These are phyloP conservation scores for Sequoiadendron giganteum DNA, from an alignment of 75 land plant genomes.

Conservation along the genomic window DNA sequence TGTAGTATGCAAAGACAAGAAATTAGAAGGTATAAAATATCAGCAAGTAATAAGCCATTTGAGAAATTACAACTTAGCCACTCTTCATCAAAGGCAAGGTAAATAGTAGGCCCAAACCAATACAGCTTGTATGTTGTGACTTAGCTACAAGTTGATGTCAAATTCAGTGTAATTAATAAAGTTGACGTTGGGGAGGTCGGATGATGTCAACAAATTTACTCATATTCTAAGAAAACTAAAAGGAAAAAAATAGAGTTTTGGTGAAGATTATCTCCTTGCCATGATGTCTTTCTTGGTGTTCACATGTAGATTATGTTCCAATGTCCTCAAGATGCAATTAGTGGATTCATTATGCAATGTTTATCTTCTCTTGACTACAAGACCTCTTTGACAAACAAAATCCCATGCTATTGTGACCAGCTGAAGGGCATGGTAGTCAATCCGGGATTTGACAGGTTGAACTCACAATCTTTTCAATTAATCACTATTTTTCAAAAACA, in stretches of 20 bases:
- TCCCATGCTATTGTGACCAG: too few relatives aligned
- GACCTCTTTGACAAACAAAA: too few relatives aligned
- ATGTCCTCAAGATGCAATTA: neutral
- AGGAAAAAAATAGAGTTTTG: neutral
- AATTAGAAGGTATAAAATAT: neutral
- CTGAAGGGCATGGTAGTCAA: too few relatives aligned
- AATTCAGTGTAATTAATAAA: neutral
- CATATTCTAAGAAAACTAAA: neutral
- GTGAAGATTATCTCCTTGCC: neutral
- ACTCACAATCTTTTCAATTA: too few relatives aligned
- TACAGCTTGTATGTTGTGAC: neutral
- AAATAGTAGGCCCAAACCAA: neutral
- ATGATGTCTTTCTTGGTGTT: neutral
- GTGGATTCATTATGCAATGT: too few relatives aligned
- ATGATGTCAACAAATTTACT: neutral
- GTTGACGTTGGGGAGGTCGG: neutral
- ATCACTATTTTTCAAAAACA: too few relatives aligned
- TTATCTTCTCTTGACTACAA: too few relatives aligned
- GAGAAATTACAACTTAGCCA: neutral
- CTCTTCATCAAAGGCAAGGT: too few relatives aligned
- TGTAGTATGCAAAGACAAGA: neutral
- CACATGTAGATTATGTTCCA: neutral
- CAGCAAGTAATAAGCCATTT: neutral
- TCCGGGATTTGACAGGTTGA: too few relatives aligned
- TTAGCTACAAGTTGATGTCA: neutral